Percentiles rank a stretch among this genome's conserved stretches.
phyloP scores from a whole-genome alignment of 73 alveolate genomes.

The Symbiodinium pilosum region DNA sequence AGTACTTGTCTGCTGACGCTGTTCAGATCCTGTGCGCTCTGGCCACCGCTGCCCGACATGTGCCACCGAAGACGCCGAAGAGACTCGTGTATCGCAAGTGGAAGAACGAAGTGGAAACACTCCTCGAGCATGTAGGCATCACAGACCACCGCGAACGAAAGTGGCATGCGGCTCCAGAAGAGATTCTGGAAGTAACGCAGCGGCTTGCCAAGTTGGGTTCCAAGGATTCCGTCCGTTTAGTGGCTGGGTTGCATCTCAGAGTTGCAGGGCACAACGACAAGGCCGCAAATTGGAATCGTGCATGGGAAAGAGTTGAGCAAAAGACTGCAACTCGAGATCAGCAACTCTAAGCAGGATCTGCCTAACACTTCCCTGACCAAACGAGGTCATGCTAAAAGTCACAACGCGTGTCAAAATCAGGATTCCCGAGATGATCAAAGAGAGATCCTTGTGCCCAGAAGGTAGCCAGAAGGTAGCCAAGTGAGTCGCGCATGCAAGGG shows the following conservation, averaged over 20 bases:
- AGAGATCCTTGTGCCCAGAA: no score
- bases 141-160: neutral
- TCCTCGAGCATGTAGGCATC: neutral
- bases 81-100: constrained; percentile 25
- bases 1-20: constrained; percentile 28
- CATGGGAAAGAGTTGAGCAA: no score
- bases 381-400: neutral
- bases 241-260: neutral
- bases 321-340: no score
- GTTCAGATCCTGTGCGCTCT: constrained; percentile 10
- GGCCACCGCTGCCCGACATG: neutral
- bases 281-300: no score
- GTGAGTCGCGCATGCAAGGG: no score
- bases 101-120: neutral
- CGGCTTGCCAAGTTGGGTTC: constrained; percentile 18
- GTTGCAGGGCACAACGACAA: neutral
- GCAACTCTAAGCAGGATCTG: no score
- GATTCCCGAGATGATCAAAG: neutral
- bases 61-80: constrained; percentile 56
- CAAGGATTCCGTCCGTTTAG: constrained; percentile 21
- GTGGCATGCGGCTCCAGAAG: constrained; percentile 40
- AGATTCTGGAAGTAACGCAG: constrained; percentile 32
- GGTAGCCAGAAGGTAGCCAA: no score
- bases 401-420: neutral
- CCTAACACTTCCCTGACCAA: neutral